Evolutionary conservation across 1,284 basidiomycete species (phyloP).

Genomic region (Hymenochaete sp.): DNA sequence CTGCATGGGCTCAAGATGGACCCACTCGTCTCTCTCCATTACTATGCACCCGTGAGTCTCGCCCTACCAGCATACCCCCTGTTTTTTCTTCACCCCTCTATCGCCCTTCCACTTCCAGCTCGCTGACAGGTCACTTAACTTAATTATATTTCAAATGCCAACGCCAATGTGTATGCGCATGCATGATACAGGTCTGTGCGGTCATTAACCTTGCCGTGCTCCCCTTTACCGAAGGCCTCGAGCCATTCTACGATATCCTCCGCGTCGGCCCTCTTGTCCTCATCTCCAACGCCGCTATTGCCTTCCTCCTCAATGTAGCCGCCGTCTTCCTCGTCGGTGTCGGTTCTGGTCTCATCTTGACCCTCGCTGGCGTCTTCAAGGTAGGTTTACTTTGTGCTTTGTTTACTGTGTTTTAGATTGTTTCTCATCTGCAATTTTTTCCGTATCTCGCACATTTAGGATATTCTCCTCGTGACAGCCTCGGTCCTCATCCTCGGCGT

Average conservation of each 20-base stretch:
- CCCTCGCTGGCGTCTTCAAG: constrained; percentile 92
- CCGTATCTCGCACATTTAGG: constrained; percentile 34
- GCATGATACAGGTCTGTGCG: constrained; percentile 66
- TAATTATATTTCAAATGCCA: neutral
- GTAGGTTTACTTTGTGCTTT: constrained; percentile 29
- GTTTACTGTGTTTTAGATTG: neutral
- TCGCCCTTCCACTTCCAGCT: neutral
- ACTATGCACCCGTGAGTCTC: constrained; percentile 71
- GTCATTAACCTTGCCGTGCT: constrained; percentile 78
- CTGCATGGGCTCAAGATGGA: constrained; percentile 97
- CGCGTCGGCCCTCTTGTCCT: constrained; percentile 72
- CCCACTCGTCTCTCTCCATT: constrained; percentile 91
- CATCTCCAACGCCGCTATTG: constrained; percentile 78
- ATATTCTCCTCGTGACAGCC: constrained; percentile 89
- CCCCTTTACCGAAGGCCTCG: constrained; percentile 85
- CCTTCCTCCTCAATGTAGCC: constrained; percentile 88
- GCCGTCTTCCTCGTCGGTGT: constrained; percentile 92
- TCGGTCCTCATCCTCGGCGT: constrained; percentile 81
- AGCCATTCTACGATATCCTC: constrained; percentile 70
- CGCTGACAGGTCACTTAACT: constrained; percentile 18
- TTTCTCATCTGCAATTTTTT: neutral
- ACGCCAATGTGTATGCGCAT: too few relatives aligned
- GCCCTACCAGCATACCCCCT: too few relatives aligned
- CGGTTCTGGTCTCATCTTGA: constrained; percentile 82
- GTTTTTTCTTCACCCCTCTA: too few relatives aligned